These are phyloP conservation scores for Hypoxylon perforatum DNA, from an alignment of 495 filamentous ascomycete species.

Conservation along the genomic window DNA sequence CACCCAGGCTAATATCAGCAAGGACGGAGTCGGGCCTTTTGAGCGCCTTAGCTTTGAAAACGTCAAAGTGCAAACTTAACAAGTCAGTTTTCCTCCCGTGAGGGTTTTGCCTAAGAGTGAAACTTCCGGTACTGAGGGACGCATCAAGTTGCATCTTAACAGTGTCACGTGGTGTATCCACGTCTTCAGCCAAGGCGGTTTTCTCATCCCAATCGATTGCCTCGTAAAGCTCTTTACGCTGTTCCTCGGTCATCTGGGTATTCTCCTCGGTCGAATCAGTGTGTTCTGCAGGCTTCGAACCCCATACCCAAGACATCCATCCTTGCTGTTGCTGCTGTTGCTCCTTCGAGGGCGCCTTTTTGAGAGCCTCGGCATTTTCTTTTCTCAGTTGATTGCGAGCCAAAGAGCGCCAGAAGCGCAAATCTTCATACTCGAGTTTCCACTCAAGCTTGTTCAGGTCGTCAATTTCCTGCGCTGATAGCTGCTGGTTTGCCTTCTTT, in stretches of 20 bases:
- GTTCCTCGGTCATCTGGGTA: slow-evolving; percentile 89
- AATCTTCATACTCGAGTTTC: slow-evolving; percentile 93
- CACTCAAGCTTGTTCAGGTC: slow-evolving; percentile 81
- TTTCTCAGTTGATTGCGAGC: slow-evolving; percentile 95
- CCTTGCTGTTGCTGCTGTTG: slow-evolving; percentile 70
- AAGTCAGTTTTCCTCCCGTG: slow-evolving; percentile 82
- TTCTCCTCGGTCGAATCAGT: slow-evolving; percentile 72
- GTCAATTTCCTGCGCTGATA: slow-evolving; percentile 74
- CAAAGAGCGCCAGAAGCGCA: slow-evolving; percentile 95
- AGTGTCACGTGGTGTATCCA: slow-evolving; percentile 89
- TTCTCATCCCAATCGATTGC: slow-evolving; percentile 99
- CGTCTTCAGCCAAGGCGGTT: slow-evolving; percentile 82
- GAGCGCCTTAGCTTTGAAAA: slow-evolving; percentile 87
- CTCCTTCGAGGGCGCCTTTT: slow-evolving; percentile 53
- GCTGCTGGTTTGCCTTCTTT: slow-evolving; percentile 78
- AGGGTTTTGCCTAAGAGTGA: slow-evolving; percentile 89
- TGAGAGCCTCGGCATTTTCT: slow-evolving; percentile 83
- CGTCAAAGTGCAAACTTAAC: slow-evolving; percentile 90
- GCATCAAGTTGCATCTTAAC: slow-evolving; percentile 93
- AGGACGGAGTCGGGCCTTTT: slow-evolving; percentile 91
- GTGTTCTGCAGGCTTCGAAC: slow-evolving; percentile 69
- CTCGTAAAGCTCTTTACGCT: slow-evolving; percentile 95
- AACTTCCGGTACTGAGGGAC: slow-evolving; percentile 89
- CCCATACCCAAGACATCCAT: slow-evolving; percentile 92
- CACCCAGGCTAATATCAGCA: slow-evolving; percentile 87